Evolutionary conservation across 2,329 filamentous ascomycete species (phyloP), one percentile per base, ranked within the genome.

Genomic region (Colletotrichum australisinense): DNA sequence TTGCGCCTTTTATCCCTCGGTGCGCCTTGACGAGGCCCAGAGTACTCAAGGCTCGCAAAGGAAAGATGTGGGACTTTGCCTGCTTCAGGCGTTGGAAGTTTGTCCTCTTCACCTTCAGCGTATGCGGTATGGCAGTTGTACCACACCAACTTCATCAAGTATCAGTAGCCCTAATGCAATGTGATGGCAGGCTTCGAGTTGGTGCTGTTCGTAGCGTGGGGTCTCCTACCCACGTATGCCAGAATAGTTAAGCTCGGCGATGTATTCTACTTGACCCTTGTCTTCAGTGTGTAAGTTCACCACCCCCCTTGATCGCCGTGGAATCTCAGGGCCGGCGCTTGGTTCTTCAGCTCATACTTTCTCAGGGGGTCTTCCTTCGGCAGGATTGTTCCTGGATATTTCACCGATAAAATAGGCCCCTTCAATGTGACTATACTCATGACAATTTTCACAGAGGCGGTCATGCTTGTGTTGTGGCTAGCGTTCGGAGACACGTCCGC

Each of bases 201-300:
- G 6, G 77, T 80, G 5, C 77, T 81, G 22, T 80, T 79, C 68
- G 77, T 77, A 55, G 76, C 78, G 67, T 81, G 79, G 78, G 78
- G 78, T 19, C 77, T 79, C n/a, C 75, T 81, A 63, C 80, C 79
- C 4, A 75, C 75, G 14, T 80, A 78, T 74, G 77, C 79, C 42
- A 76, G 77, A 14, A 67, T 73, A 9, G 75, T 74, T 26, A 67
- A 74, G 30, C 72, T 78, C 46, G 78, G 76, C 1, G 68, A 78
- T 32, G 76, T 78, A 62, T 79, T 79, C 63, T 78, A 78, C 42
- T 69, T 81, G 24, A 78, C 79, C 72, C 76, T 80, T 75, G 76
- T 77, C 56, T 79, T 81, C 75, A 81, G 80, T 69, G 63, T 81
- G 79, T 80, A 72, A 77, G 77, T 76, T n/a, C 24, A 24, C n/a